These are phyloP conservation scores for Penstemon barbatus DNA, from an alignment of 257 asterid genomes.

Conservation along the genomic window DNA sequence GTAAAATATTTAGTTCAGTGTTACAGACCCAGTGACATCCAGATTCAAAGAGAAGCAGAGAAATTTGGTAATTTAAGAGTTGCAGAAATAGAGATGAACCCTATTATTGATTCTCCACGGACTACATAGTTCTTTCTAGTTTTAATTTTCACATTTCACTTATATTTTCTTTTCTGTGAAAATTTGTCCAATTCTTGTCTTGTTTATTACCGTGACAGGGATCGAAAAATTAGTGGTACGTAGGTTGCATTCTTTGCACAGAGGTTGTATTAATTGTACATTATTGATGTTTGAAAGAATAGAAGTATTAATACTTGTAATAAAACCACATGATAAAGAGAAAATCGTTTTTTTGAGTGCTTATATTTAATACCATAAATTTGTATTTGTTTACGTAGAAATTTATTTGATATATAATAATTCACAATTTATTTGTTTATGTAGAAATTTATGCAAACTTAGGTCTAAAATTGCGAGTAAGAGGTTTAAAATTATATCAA, in stretches of 20 bases:
- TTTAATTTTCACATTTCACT: neutral
- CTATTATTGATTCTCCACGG: conserved; percentile 41
- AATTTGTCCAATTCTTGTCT: conserved; percentile 30
- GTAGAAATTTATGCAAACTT: no score
- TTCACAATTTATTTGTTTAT: no score
- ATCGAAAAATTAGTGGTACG: conserved; percentile 25
- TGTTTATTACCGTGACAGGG: conserved; percentile 33
- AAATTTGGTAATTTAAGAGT: conserved; percentile 45
- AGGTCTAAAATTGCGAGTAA: no score
- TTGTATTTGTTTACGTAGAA: no score
- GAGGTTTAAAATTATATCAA: no score
- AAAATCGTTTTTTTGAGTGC: no score
- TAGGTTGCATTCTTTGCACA: conserved; percentile 45
- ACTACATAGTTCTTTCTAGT: conserved; percentile 30
- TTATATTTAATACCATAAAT: no score
- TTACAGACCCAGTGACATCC: conserved; percentile 59
- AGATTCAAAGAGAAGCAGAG: conserved; percentile 80
- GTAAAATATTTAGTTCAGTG: conserved; percentile 52
- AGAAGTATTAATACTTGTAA: no score
- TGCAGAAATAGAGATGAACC: conserved; percentile 69
- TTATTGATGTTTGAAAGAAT: conserved; percentile 22
- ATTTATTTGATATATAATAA: no score
- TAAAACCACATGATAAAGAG: no score
- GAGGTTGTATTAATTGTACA: conserved; percentile 49
- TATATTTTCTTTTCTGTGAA: conserved; percentile 27